Percentiles rank a stretch among this genome's conserved stretches.
These are phyloP conservation scores for Aspergillus sp. DNA, from an alignment of 2,329 filamentous ascomycete genomes.

Conservation along the genomic window DNA sequence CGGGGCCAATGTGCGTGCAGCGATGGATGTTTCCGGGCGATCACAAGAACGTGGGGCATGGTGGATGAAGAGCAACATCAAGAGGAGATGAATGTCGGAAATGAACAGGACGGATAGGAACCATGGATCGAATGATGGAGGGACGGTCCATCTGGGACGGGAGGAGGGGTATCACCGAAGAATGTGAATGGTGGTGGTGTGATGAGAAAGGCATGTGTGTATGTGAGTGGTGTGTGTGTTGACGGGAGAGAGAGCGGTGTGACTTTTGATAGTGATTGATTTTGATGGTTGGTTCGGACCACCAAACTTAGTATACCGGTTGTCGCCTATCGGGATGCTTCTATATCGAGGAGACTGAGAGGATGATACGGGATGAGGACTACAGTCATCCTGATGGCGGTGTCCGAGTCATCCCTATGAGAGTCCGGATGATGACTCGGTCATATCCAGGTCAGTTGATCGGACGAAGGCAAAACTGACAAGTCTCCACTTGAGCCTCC, in stretches of 20 bases:
- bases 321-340: not conserved
- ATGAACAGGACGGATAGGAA: constrained; percentile 2
- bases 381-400: too few species aligned
- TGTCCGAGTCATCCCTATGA: too few species aligned
- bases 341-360: too few species aligned
- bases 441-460: too few species aligned
- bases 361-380: too few species aligned
- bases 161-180: not conserved
- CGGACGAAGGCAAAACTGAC: too few species aligned
- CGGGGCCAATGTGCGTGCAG: constrained; percentile 4
- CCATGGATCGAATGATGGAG: constrained; percentile 6
- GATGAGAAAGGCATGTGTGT: constrained; percentile 7
- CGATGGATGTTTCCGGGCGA: constrained; percentile 8
- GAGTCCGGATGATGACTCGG: too few species aligned
- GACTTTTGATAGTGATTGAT: constrained; percentile 8
- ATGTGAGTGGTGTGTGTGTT: not conserved
- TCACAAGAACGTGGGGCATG: constrained; percentile 14
- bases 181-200: constrained; percentile 13
- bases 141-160: not conserved
- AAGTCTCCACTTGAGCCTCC: too few species aligned
- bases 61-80: constrained; percentile 9
- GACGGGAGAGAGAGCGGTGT: constrained; percentile 28
- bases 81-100: not conserved
- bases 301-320: not conserved
- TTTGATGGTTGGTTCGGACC: not conserved